Evolutionary conservation across 129 eudicot species (phyloP).

Genomic region (Erigeron canadensis): DNA sequence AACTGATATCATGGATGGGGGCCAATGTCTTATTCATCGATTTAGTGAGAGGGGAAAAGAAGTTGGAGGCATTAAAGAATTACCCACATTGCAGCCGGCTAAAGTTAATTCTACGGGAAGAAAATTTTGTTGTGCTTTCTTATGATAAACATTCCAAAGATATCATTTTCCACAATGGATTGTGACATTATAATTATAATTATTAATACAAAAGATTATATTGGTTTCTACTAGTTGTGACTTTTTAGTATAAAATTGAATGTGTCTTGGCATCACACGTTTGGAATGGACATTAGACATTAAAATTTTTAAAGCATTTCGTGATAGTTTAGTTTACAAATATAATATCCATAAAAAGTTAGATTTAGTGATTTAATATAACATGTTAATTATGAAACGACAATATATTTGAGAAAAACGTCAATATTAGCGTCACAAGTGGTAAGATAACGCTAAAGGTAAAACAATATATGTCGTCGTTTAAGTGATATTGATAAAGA

Average conservation of each 20-base stretch:
- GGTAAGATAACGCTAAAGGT: not conserved
- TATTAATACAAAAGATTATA: not conserved
- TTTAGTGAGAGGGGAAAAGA: not conserved
- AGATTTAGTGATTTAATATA: not conserved
- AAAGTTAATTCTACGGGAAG: not conserved
- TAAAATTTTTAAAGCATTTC: not conserved
- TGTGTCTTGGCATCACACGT: constrained; percentile 14
- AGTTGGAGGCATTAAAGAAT: not conserved
- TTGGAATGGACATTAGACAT: constrained; percentile 22
- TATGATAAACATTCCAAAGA: not conserved
- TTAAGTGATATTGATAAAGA: no score
- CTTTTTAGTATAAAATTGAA: constrained; percentile 12
- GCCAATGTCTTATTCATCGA: constrained; percentile 14
- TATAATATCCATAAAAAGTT: no score
- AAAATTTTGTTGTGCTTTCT: not conserved
- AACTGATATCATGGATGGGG: constrained; percentile 5
- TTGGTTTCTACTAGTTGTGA: not conserved
- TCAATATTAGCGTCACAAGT: not conserved
- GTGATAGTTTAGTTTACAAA: not conserved
- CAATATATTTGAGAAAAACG: not conserved
- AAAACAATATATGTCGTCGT: not conserved
- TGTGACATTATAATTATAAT: constrained; percentile 4
- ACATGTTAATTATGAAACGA: constrained; percentile 10
- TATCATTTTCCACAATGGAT: not conserved
- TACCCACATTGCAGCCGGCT: no score